Evolutionary conservation across 306 rosid genomes (phyloP), one percentile per base, ranked within the genome.

Genomic region (Citrullus colocynthis): DNA sequence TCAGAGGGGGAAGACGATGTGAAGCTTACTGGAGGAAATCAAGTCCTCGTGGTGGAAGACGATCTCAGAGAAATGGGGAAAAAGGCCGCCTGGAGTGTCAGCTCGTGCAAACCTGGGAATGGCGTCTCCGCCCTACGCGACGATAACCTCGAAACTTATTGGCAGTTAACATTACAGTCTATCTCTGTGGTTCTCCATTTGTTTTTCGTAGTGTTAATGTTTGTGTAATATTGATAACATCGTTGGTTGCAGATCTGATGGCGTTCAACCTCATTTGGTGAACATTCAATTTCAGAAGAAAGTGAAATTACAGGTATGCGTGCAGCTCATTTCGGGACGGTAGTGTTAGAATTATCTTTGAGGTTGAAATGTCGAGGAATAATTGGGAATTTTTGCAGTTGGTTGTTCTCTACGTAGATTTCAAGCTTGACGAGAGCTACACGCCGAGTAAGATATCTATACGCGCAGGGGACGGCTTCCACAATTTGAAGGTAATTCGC

Each of bases 341-440:
- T 10, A 20, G 3, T 20, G 34, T 67, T 42, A 16, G 59, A 72
- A 28, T 30, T 74, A 0, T 54, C 30, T 17, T 52, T 52, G 62
- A 74, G 48, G 9, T 52, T 34, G 28, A 74, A 74, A 16, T 17
- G 8, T 74, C 10, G 18, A 51, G 62, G 78, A 54, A 16, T 32
- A 52, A 74, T 52, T 30, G 45, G 45, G 3, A 9, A 3, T 74
- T 30, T 51, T 52, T 51, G 37, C 81, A 93, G 97, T 85, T 92
- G 79, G 90, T 92, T 82, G 96, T 88, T 77, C 81, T 95, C 1
- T 95, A 92, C 81, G 91, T 92, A 82, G 96, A 95, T 87, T 90
- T 92, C 89, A 92, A 95, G 89, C 90, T 87, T 55, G 98, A 95
- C 11, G 98, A 95, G 82, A 95, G 98, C 89, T 95, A 95, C 73